Percentiles rank a stretch among this genome's conserved stretches.
These are phyloP conservation scores for Linnemannia schmuckeri DNA, from an alignment of 192 early-diverging fungal species.

Conservation along the genomic window DNA sequence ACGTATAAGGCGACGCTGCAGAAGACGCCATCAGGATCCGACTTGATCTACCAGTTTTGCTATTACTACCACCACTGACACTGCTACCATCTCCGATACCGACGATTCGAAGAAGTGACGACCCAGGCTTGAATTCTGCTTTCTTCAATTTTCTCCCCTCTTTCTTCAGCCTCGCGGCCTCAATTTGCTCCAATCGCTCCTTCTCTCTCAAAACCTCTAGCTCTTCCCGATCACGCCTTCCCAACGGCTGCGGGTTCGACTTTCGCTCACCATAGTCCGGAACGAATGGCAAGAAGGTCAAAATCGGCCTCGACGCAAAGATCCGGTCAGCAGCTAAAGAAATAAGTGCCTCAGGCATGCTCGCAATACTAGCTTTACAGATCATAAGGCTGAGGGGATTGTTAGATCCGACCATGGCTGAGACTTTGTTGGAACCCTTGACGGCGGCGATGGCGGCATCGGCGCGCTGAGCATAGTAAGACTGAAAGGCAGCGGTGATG, in stretches of 20 bases:
- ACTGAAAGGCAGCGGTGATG: constrained; percentile 30
- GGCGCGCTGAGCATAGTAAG: constrained; percentile 28
- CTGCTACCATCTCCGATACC: not conserved
- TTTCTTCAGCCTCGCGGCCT: not conserved
- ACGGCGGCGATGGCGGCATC: constrained; percentile 29
- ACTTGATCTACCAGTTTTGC: not conserved
- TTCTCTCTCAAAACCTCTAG: not conserved
- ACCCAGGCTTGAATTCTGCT: not conserved
- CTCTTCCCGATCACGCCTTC: constrained; percentile 24
- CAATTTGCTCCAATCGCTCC: not conserved
- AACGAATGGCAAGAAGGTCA: constrained; percentile 25
- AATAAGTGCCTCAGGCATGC: constrained; percentile 16
- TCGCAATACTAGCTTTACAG: constrained; percentile 20
- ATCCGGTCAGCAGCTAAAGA: constrained; percentile 8
- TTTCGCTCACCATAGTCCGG: constrained; percentile 24
- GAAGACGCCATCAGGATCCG: constrained; percentile 11
- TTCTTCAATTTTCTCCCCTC: not conserved
- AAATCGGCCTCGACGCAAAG: constrained; percentile 23
- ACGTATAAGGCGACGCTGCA: not conserved
- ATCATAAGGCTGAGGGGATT: not conserved
- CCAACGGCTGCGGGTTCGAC: constrained; percentile 18
- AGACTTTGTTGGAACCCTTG: constrained; percentile 17
- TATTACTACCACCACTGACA: not conserved
- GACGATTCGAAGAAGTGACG: not conserved
- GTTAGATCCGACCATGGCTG: not conserved